Evolutionary conservation across 2,329 filamentous ascomycete genomes (phyloP).

Genomic region (Fusarium bactridioides): DNA sequence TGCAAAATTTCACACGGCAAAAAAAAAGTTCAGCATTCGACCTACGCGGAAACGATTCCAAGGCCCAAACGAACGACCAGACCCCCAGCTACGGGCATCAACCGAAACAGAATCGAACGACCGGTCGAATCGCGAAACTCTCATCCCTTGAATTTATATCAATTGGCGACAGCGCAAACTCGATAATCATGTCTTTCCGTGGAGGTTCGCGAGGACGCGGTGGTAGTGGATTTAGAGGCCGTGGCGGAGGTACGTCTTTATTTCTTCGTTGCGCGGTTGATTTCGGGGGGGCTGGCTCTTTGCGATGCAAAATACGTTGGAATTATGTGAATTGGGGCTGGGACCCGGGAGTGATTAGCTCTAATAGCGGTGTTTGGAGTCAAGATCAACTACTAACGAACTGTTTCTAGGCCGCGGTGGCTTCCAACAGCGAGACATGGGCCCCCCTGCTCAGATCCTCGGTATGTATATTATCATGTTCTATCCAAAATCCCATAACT

Average conservation of each 20-base stretch:
- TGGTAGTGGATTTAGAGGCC: conserved; percentile 47
- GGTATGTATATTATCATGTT: conserved; percentile 40
- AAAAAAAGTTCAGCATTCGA: conserved; percentile 37
- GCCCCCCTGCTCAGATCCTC: conserved; percentile 49
- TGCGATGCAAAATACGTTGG: background rate
- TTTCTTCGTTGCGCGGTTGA: background rate
- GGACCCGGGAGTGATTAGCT: background rate
- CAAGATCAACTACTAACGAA: conserved; percentile 21
- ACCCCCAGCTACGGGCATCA: conserved; percentile 5
- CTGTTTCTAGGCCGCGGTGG: conserved; percentile 46
- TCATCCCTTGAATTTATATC: background rate
- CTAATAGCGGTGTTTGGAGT: background rate
- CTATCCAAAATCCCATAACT: background rate
- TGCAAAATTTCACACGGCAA: conserved; percentile 44
- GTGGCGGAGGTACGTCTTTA: conserved; percentile 47
- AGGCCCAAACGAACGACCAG: conserved; percentile 11
- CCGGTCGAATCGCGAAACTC: conserved; percentile 7
- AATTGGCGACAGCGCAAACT: conserved; percentile 26
- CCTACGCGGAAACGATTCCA: conserved; percentile 22
- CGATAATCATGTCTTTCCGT: conserved; percentile 50
- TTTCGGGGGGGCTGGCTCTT: background rate
- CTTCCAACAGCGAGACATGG: conserved; percentile 52
- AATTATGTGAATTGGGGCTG: background rate
- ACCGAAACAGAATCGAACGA: conserved; percentile 8
- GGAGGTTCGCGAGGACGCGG: conserved; percentile 48